Conservation (phyloP, 1,284 basidiomycete genomes). For the Trametes versicolor region DNA sequence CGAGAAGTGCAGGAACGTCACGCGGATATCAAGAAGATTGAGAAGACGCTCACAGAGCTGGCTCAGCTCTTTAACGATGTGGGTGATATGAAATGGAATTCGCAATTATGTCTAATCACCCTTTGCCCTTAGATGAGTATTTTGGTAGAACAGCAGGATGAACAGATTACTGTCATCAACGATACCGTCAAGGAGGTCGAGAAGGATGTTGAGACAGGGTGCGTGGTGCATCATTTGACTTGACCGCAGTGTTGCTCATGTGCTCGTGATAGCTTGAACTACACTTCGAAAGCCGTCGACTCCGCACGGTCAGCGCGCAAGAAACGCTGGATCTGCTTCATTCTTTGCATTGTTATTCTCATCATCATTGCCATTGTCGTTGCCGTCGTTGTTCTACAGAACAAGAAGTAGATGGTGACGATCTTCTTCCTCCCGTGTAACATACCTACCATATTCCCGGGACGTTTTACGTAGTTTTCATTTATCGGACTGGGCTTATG, state of each 20-base stretch:
- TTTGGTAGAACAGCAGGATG: constrained; percentile 93
- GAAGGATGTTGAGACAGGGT: constrained; percentile 88
- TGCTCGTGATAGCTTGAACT: constrained; percentile 63
- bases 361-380: constrained; percentile 72
- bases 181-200: constrained; percentile 76
- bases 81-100: constrained; percentile 37
- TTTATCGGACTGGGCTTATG: constrained; percentile 22
- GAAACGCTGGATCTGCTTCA: constrained; percentile 95
- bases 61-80: constrained; percentile 97
- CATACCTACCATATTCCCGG: constrained; percentile 29
- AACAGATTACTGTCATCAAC: constrained; percentile 85
- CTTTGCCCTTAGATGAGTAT: constrained; percentile 76
- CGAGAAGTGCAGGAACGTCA: constrained; percentile 97
- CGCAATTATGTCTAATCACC: neutral
- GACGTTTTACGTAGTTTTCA: constrained; percentile 31
- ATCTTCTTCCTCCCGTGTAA: constrained; percentile 14
- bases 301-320: constrained; percentile 91
- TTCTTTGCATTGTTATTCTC: constrained; percentile 63
- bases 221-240: constrained; percentile 44
- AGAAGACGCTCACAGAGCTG: constrained; percentile 91
- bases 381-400: constrained; percentile 57
- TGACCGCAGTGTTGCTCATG: constrained; percentile 9
- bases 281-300: constrained; percentile 87
- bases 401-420: constrained; percentile 44
- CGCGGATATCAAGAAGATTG: constrained; percentile 95